Evolutionary conservation across 2,329 filamentous ascomycete genomes (phyloP), one percentile per base, ranked within the genome.

Genomic region (Apiospora koreana): DNA sequence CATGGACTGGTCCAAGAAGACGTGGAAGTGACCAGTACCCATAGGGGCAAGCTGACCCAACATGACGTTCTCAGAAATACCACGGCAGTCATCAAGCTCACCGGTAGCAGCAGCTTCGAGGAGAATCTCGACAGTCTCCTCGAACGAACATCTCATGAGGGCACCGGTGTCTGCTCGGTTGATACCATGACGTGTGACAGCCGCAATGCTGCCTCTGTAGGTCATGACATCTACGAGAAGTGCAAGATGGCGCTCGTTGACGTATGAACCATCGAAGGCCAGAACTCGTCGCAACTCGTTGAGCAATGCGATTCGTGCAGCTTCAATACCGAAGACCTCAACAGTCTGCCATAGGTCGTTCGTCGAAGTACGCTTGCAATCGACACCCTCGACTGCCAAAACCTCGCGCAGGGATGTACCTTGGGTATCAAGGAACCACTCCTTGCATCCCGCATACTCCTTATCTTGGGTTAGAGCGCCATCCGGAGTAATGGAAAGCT

Each of bases 1-100:
- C 94, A 99, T 97, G 82, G 93, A 93, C 74, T 94, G 94, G 79
- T 99, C 97, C 75, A 99, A 88, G 75, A 95, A 91, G 69, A 98
- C 91, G 74, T 99, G 94, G 77, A 99, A 95, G 81, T 97, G 94
- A 73, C 96, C 96, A 70, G 97, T 99, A 73, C 96, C 96, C 88
- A 97, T 95, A 41, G 97, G 96, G 6, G 97, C 96, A 83, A 98
- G 89, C 84, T 99, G 96, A 73, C 96, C 96, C 73, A 99, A 89
- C 89, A 99, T 99, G 79, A 99, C 92, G 84, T 99, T 99, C 84
- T 99, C 96, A 21, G 96, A 98, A 67, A 99, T 95, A 87, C 96
- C 96, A 72, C 94, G 93, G 85, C 97, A 99, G 82, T 99, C 96
- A 79, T 99, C 96, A 42, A 99, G 88, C 82, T 99, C 96, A 80